phyloP scores from a whole-genome alignment of 2,329 filamentous ascomycete species.

The Graphium sp. region DNA sequence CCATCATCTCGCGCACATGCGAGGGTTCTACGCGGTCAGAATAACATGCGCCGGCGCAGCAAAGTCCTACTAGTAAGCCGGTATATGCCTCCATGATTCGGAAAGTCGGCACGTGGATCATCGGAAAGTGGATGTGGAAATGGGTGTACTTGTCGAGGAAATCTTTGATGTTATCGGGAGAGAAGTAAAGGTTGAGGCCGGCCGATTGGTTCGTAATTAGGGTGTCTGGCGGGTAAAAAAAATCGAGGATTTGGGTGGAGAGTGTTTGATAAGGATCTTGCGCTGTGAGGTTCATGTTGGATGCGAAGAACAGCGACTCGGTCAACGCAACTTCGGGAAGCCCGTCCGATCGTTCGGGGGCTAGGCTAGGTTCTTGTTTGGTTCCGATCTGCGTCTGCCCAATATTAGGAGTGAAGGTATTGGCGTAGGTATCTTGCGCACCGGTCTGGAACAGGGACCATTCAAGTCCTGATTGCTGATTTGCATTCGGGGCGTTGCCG shows the following conservation, averaged over 20 bases:
- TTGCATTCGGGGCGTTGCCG: slow-evolving; percentile 38
- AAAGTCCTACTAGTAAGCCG: slow-evolving; percentile 51
- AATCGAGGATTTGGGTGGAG: slow-evolving; percentile 37
- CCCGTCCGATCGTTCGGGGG: slow-evolving; percentile 29
- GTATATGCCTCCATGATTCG: slow-evolving; percentile 48
- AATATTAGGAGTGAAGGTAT: slow-evolving; percentile 47
- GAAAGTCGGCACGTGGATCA: slow-evolving; percentile 58
- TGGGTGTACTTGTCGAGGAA: slow-evolving; percentile 57
- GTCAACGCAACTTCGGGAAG: slow-evolving; percentile 23
- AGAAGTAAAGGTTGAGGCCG: slow-evolving; percentile 42
- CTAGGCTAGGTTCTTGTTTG: slow-evolving; percentile 47
- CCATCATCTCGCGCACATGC: slow-evolving; percentile 52
- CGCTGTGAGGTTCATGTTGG: slow-evolving; percentile 25
- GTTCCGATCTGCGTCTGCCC: slow-evolving; percentile 52
- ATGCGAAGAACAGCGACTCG: slow-evolving; percentile 29
- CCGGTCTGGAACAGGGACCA: slow-evolving; percentile 67
- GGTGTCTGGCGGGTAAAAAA: slow-evolving; percentile 32
- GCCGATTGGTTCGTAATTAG: slow-evolving; percentile 35
- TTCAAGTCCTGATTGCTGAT: slow-evolving; percentile 49
- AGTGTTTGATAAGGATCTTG: slow-evolving; percentile 34
- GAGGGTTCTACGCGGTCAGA: slow-evolving; percentile 42
- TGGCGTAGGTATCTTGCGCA: slow-evolving; percentile 49
- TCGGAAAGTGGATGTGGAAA: slow-evolving; percentile 57
- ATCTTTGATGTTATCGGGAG: slow-evolving; percentile 50
- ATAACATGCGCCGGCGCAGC: slow-evolving; percentile 61